phyloP scores from a whole-genome alignment of 2,329 filamentous ascomycete genomes.

The Beauveria sp. region DNA sequence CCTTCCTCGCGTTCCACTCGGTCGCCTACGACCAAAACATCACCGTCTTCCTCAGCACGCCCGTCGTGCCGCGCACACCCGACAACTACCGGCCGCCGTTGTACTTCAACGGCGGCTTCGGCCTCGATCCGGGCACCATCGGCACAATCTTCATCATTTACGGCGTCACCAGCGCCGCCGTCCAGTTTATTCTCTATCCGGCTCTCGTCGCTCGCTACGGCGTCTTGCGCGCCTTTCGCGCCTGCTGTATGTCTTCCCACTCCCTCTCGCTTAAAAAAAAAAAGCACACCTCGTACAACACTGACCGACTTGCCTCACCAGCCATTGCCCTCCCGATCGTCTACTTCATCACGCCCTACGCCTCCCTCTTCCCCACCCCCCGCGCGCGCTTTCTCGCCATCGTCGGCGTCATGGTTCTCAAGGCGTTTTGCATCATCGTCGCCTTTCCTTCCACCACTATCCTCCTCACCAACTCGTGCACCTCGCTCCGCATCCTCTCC shows the following conservation, averaged over 20 bases:
- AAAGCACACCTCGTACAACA: no score
- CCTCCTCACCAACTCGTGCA: slow-evolving; percentile 78
- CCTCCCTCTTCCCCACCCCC: slow-evolving; percentile 50
- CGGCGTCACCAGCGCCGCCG: slow-evolving; percentile 67
- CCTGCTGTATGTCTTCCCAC: slow-evolving; percentile 38
- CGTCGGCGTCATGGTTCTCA: slow-evolving; percentile 61
- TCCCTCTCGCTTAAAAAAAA: not conserved
- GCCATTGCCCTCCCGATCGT: slow-evolving; percentile 62
- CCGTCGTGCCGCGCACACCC: slow-evolving; percentile 46
- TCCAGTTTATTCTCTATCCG: slow-evolving; percentile 84
- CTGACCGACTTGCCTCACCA: slow-evolving; percentile 14
- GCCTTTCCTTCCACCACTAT: slow-evolving; percentile 88
- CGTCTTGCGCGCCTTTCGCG: slow-evolving; percentile 63
- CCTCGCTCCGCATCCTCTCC: slow-evolving; percentile 65
- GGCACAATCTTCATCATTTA: slow-evolving; percentile 81
- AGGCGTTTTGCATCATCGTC: slow-evolving; percentile 70
- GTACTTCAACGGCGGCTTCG: slow-evolving; percentile 77
- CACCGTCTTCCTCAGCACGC: slow-evolving; percentile 81
- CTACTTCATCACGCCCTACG: slow-evolving; percentile 78
- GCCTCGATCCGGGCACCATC: slow-evolving; percentile 63
- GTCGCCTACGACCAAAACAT: slow-evolving; percentile 83
- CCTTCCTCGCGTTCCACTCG: slow-evolving; percentile 71
- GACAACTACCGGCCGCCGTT: slow-evolving; percentile 62
- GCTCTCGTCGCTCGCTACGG: slow-evolving; percentile 65
- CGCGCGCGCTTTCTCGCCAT: slow-evolving; percentile 51